Percentiles rank a stretch among this genome's conserved stretches.
phyloP scores from a whole-genome alignment of 441 rosid species.

The Mallotus japonicus region DNA sequence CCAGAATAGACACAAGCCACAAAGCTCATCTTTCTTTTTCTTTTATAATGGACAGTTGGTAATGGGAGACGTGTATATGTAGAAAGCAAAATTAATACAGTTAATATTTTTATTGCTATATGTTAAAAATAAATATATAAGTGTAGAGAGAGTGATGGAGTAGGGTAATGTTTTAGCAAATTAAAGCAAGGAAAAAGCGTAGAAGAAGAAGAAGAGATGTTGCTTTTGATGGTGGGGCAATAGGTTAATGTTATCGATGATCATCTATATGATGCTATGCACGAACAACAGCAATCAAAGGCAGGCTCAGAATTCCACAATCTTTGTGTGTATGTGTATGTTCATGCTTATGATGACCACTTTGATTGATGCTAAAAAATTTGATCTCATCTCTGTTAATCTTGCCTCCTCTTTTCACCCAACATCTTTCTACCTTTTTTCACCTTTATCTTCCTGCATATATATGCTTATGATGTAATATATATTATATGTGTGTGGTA shows the following conservation, averaged over 20 bases:
- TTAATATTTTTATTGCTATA: too few species aligned
- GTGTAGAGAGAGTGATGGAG: neutral
- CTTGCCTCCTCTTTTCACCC: constrained; percentile 8
- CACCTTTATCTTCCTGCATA: neutral
- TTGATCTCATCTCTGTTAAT: neutral
- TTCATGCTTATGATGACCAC: constrained; percentile 9
- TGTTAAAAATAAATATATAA: too few species aligned
- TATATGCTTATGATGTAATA: neutral
- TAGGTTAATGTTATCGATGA: neutral
- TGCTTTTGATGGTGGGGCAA: constrained; percentile 23
- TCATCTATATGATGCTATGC: neutral
- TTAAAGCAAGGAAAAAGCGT: neutral
- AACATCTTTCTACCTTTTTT: neutral
- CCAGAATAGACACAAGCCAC: constrained; percentile 25
- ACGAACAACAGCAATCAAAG: constrained; percentile 19
- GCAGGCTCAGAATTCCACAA: constrained; percentile 30
- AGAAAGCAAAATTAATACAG: neutral
- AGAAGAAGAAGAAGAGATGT: constrained; percentile 5
- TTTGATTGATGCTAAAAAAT: constrained; percentile 19
- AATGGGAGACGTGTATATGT: constrained; percentile 9
- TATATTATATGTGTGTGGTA: too few species aligned
- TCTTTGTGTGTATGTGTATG: neutral
- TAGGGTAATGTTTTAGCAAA: neutral
- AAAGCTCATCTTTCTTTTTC: constrained; percentile 25
- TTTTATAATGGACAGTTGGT: constrained; percentile 19